Conservation (phyloP, 176 grass and related monocot genomes). For the Dactylis glomerata region DNA sequence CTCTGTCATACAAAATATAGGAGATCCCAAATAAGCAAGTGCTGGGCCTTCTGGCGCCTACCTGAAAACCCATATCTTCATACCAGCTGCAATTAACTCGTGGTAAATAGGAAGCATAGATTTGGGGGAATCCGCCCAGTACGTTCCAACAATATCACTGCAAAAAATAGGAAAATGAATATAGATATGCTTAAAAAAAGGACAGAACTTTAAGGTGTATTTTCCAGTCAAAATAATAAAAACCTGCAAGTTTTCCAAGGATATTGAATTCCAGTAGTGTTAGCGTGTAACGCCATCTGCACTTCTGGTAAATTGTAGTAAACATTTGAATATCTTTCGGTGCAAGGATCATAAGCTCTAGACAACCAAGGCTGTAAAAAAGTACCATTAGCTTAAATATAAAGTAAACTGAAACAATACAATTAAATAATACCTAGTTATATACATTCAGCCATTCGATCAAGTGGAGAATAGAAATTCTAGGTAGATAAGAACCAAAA, state of each 20-base stretch:
- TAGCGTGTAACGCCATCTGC: constrained; percentile 84
- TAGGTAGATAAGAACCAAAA: not conserved
- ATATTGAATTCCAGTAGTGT: constrained; percentile 77
- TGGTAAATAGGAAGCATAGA: constrained; percentile 98
- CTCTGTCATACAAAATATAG: constrained; percentile 20
- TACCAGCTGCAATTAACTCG: constrained; percentile 80
- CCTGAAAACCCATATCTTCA: constrained; percentile 99
- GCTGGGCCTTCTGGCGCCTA: constrained; percentile 1
- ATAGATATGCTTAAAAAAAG: constrained; percentile 1
- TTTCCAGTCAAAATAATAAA: not conserved
- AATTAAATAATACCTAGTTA: not conserved
- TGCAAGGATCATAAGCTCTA: constrained; percentile 98
- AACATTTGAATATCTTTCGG: constrained; percentile 69
- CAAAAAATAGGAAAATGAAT: constrained; percentile 20
- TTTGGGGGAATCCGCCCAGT: constrained; percentile 90
- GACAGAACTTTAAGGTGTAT: not conserved
- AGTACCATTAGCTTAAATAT: constrained; percentile 19
- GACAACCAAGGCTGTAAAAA: constrained; percentile 84
- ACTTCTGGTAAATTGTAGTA: constrained; percentile 95
- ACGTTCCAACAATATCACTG: constrained; percentile 73
- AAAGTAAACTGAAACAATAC: not conserved
- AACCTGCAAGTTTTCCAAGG: constrained; percentile 96
- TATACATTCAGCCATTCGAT: constrained; percentile 28
- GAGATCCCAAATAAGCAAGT: constrained; percentile 9
- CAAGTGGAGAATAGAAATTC: constrained; percentile 12